Evolutionary conservation across 192 early-diverging fungal species (phyloP), one percentile per base, ranked within the genome.

Genomic region (Entomortierella chlamydospora): DNA sequence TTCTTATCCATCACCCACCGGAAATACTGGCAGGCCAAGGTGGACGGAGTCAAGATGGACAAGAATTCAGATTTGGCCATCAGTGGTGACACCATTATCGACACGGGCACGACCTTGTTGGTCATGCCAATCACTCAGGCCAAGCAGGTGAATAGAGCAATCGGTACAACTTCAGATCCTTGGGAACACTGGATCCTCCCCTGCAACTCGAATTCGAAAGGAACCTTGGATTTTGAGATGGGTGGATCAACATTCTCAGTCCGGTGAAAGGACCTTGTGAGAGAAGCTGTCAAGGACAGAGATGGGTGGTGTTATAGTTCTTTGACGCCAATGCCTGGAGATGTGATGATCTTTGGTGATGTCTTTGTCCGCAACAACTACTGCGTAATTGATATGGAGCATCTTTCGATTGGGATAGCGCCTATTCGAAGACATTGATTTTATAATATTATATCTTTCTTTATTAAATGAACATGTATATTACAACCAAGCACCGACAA

Each of bases 21-120:
- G 58, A 83, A 84, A 55, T 88, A 84, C 65, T 90, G 88, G 88
- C 81, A 90, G 47, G 78, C 88, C 25, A 72, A 73, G 56, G 77
- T 90, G 2, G 87, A 88, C 30, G 79, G 73, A 0, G 79, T 79
- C 51, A 71, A 79, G 4, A 42, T 88, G 2, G 77, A 68, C 28
- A 70, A 78, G 13, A 20, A 17, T 5, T 55, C 73, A 5, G 81
- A 81, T 11, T 43, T 84, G 18, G 77, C 70, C 23, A 65, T 79
- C 29, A 34, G 65, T 9, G 68, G 76, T 2, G 68, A 79, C 0
- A 41, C 68, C 3, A 92, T 92, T 29, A 56, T 92, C 17, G 90
- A 92, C 68, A 92, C 90, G 1, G 89, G 90, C 41, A 90, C 90
- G 30, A 92, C 89, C 0, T 71, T 92, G 15, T 74, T 92, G 45